Percentiles rank a stretch among this genome's conserved stretches.
phyloP scores from a whole-genome alignment of 164 flowering plant species.

The Litsea cubeba region DNA sequence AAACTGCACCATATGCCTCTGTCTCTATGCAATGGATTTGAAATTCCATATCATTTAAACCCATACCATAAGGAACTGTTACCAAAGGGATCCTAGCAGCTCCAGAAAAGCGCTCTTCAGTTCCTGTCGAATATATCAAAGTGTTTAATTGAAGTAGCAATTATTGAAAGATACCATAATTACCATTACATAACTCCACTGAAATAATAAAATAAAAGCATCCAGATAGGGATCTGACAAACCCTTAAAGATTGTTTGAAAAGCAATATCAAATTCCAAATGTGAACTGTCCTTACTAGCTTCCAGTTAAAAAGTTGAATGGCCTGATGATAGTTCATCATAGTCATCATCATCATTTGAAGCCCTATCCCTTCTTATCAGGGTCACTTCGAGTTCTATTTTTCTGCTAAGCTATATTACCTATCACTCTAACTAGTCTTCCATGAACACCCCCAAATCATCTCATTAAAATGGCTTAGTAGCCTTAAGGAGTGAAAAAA shows the following conservation, averaged over 20 bases:
- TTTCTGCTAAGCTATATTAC: too few relatives aligned
- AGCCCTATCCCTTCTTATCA: too few relatives aligned
- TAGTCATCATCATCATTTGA: too few relatives aligned
- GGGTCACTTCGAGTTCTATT: too few relatives aligned
- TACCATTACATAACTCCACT: not conserved
- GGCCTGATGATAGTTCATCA: too few relatives aligned
- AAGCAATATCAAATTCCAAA: not conserved
- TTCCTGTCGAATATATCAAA: conserved; percentile 15
- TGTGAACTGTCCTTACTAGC: not conserved
- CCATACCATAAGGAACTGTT: conserved; percentile 10
- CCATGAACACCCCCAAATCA: too few relatives aligned
- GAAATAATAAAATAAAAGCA: not conserved
- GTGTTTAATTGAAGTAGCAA: not conserved
- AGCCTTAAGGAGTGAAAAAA: too few relatives aligned
- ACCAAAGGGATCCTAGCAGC: conserved; percentile 2
- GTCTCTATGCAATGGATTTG: conserved; percentile 28
- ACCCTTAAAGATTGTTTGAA: not conserved
- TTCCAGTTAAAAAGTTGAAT: not conserved
- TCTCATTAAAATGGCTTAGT: too few relatives aligned
- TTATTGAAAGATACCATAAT: not conserved
- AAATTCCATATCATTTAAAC: conserved; percentile 18
- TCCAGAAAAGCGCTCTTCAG: conserved; percentile 10
- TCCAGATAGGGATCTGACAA: not conserved
- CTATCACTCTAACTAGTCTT: too few relatives aligned
- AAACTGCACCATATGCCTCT: conserved; percentile 33